Evolutionary conservation across 495 filamentous ascomycete genomes (phyloP).

Genomic region (Talaromyces trachyspermus): DNA sequence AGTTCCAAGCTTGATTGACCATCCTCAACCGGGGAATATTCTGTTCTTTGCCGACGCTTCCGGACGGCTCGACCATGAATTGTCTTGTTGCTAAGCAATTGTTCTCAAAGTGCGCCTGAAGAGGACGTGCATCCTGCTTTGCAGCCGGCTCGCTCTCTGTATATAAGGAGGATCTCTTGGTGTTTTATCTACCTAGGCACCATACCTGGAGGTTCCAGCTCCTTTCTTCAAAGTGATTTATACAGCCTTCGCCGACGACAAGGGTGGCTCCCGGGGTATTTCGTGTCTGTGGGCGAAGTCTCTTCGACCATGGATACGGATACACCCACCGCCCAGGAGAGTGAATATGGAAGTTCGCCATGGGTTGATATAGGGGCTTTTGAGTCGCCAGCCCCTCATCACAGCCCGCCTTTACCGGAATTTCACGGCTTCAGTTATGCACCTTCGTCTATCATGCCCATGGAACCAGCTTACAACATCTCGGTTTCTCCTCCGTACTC

Average conservation of each 20-base stretch:
- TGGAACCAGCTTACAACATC: constrained; percentile 36
- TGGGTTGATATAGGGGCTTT: constrained; percentile 46
- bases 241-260: neutral
- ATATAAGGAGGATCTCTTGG: neutral
- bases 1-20: too few species aligned
- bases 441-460: constrained; percentile 25
- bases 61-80: constrained; percentile 3
- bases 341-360: constrained; percentile 43
- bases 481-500: constrained; percentile 41
- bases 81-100: neutral
- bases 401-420: constrained; percentile 37
- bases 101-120: constrained; percentile 7
- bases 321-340: constrained; percentile 33
- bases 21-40: neutral
- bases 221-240: neutral
- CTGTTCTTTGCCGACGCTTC: neutral
- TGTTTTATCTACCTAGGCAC: too few species aligned
- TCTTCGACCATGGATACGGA: constrained; percentile 36
- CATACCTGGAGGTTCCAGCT: neutral
- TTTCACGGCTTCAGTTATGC: constrained; percentile 38
- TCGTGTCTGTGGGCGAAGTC: constrained; percentile 17
- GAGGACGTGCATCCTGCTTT: neutral
- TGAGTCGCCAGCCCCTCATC: constrained; percentile 30
- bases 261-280: neutral
- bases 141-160: constrained; percentile 10